These are phyloP conservation scores for Fusarium palustre DNA, from an alignment of 2,329 filamentous ascomycete genomes.

Conservation along the genomic window DNA sequence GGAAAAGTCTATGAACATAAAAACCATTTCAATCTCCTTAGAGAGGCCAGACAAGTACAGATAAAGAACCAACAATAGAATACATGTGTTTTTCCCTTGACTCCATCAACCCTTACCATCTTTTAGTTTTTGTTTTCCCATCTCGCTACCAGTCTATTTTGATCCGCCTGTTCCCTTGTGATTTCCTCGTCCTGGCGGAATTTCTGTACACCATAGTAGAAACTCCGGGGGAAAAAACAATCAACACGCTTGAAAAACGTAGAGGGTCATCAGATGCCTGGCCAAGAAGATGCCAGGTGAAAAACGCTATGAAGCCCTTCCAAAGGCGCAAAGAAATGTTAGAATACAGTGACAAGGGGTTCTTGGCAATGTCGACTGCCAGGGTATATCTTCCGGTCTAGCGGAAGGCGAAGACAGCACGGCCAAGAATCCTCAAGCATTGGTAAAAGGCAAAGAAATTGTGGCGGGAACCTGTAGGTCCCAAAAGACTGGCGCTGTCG, in stretches of 20 bases:
- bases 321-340: conserved; percentile 23
- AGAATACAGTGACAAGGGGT: conserved; percentile 33
- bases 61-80: conserved; percentile 23
- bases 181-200: conserved; percentile 29
- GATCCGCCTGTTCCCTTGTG: conserved; percentile 13
- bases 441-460: conserved; percentile 1
- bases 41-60: conserved; percentile 10
- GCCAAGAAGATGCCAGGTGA: conserved; percentile 26
- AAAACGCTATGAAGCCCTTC: conserved; percentile 30
- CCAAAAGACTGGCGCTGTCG: conserved; percentile 14
- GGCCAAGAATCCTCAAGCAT: conserved; percentile 24
- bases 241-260: conserved; percentile 32
- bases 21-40: conserved; percentile 4
- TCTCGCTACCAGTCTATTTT: conserved; percentile 37
- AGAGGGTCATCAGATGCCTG: conserved; percentile 19
- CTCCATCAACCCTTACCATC: conserved; percentile 20
- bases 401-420: conserved; percentile 12
- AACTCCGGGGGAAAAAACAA: conserved; percentile 9
- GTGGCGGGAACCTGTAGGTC: conserved; percentile 5
- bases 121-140: conserved; percentile 27
- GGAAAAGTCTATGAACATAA: conserved; percentile 31
- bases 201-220: conserved; percentile 20
- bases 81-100: conserved; percentile 26
- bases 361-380: conserved; percentile 11
- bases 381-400: conserved; percentile 28